These are phyloP conservation scores for Scenedesmus sp. DNA, from an alignment of 163 green algal species.

Conservation along the genomic window DNA sequence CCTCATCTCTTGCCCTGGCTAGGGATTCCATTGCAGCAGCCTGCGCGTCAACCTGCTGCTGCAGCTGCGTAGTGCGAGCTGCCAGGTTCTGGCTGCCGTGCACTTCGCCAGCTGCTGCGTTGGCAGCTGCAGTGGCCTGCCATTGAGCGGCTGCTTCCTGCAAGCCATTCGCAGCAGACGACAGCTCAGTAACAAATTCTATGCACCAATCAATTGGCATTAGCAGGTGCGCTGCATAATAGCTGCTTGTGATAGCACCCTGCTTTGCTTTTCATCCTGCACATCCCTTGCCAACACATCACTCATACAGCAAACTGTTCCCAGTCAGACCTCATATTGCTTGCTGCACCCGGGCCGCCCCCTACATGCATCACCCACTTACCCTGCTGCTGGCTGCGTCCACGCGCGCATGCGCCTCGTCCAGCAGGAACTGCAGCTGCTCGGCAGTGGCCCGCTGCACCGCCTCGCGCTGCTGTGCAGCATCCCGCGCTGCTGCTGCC, in stretches of 20 bases:
- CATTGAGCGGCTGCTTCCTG: constrained; percentile 14
- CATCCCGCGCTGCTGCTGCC: constrained; percentile 18
- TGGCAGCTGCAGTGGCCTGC: constrained; percentile 16
- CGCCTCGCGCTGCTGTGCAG: constrained; percentile 5
- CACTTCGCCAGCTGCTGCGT: not conserved
- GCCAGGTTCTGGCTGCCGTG: not conserved
- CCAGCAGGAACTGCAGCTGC: constrained; percentile 51
- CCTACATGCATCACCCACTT: not conserved
- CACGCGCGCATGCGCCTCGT: constrained; percentile 21
- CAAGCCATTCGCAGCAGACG: not conserved
- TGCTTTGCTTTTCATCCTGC: no score
- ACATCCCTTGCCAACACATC: no score
- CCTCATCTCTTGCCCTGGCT: constrained; percentile 24
- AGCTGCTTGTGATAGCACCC: no score
- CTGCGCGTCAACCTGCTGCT: constrained; percentile 15
- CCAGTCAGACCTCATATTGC: no score
- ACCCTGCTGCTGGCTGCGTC: constrained; percentile 20
- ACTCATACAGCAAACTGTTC: no score
- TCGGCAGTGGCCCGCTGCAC: not conserved
- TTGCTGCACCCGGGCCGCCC: no score
- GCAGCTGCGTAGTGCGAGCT: not conserved
- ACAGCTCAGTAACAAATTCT: not conserved
- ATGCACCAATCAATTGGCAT: no score
- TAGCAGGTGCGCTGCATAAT: no score
- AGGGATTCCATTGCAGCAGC: constrained; percentile 6